Percentiles rank a stretch among this genome's conserved stretches.
These are phyloP conservation scores for Chrysopogon serrulatus DNA, from an alignment of 176 grass and related monocot species.

Conservation along the genomic window DNA sequence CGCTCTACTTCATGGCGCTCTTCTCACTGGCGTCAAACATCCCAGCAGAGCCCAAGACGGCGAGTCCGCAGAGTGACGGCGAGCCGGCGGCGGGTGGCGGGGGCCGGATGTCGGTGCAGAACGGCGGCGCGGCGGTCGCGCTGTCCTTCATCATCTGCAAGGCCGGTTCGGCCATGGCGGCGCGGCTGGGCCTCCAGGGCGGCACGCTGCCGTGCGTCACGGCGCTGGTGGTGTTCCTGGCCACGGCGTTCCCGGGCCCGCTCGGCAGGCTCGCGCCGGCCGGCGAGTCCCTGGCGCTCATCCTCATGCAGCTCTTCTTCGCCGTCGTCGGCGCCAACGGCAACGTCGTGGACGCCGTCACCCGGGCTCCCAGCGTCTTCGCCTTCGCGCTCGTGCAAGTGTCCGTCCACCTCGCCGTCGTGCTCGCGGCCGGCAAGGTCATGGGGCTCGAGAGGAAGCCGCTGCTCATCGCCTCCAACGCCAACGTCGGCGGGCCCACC, in stretches of 20 bases:
- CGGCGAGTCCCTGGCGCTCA: conserved; percentile 72
- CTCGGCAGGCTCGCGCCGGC: conserved; percentile 56
- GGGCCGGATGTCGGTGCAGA: conserved; percentile 40
- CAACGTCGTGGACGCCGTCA: conserved; percentile 71
- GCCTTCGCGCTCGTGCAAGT: conserved; percentile 71
- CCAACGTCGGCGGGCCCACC: conserved; percentile 73
- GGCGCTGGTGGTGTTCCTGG: conserved; percentile 60
- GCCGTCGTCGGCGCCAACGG: conserved; percentile 76
- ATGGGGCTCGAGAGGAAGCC: conserved; percentile 50
- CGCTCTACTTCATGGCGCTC: conserved; percentile 74
- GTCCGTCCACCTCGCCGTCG: conserved; percentile 59
- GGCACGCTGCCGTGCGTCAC: conserved; percentile 70
- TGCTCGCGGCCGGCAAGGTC: conserved; percentile 48
- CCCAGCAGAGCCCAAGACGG: conserved; percentile 45
- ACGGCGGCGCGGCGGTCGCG: conserved; percentile 64
- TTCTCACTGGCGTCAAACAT: conserved; percentile 78
- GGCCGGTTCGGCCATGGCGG: conserved; percentile 39
- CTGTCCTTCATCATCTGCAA: conserved; percentile 83
- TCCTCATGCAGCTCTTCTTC: conserved; percentile 99
- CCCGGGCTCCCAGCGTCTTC: conserved; percentile 67
- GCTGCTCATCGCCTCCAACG: conserved; percentile 78
- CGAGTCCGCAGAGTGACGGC: not conserved
- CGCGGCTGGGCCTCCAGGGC: conserved; percentile 45
- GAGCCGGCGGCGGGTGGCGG: not conserved
- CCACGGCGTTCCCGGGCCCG: conserved; percentile 63